Evolutionary conservation across 768 basidiomycete species (phyloP), one percentile per base, ranked within the genome.

Genomic region (Russula emetica): DNA sequence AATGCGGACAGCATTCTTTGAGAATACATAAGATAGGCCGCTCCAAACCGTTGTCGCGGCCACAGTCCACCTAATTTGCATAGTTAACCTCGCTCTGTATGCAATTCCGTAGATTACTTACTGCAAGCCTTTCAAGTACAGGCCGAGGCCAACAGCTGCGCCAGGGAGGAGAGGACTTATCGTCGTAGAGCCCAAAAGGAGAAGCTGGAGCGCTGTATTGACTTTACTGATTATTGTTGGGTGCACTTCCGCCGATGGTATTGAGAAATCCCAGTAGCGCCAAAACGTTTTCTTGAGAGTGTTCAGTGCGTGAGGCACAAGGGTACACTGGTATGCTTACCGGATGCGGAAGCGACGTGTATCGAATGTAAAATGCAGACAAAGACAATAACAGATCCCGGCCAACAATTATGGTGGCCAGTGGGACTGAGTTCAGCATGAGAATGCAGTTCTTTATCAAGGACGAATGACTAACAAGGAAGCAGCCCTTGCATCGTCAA

Each of bases 151-250:
- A 47, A 78, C 40, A 3, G 75, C 71, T 6, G 92, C 73, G 32
- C 88, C 83, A 7, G 90, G 84, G 5, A 92, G 74, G 36, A 98
- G 78, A 0, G 95, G 95, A 53, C 85, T 85, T 61, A 96, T 78
- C 0, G 94, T 96, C 5, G 93, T 95, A 0, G 78, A 74, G 2
- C 93, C 95, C 91, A 99, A 97, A 20, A 99, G 78, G 8, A 89
- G 74, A 14, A 99, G 84, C 73, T 99, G 96, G 6, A 98, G 81
- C 8, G 87, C 87, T 0, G 96, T 99, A 72, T 99, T 99, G 54
- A 89, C 92, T 80, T 96, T 98, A 79, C 93, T 96, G 56, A 99
- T 94, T n/a, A 75, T 76, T 13, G 97, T 98, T 0, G 96, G 96
- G 34, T 84, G 84, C 14, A 98, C 94, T 75, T 97, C 95, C 1